Evolutionary conservation across 225 moss, liverwort and hornwort genomes (phyloP), one percentile per base, ranked within the genome.

Genomic region (Ulota crispa): DNA sequence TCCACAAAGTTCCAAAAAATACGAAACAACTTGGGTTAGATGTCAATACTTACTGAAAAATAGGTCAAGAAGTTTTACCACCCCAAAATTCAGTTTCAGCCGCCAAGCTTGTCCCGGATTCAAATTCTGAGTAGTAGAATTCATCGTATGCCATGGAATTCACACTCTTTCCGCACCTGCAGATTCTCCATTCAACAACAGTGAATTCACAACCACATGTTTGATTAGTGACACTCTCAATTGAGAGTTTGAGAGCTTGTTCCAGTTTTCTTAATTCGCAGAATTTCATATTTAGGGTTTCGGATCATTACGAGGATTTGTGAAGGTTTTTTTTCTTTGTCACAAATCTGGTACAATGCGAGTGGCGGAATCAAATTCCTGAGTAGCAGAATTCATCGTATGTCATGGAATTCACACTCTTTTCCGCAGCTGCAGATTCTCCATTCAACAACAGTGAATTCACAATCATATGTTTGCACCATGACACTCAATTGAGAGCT

Each of bases 291-390:
- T 31, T 24, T 59, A 16, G 43, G 57, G 11, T 6, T 69, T 39
- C 42, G 30, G 43, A 59, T 68, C 7, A 50, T 26, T 61, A 18
- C 34, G 32, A 47, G 60, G 32, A 42, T 68, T 16, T n/a, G 18
- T 21, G 13, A 18, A 26, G 9, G 4, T 45, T 63, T 63, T 4
- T 32, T 19, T 55, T 21, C 1, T 7, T 39, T 39, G 39, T 39
- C 2, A 20, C 24, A 32, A 32, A 32, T 32, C 32, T 7, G 45
- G 8, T 5, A 83, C 69, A 64, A 87, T 91, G 91, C 84, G 91
- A 86, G 68, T 91, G 80, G 89, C 47, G 47, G 47, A 47, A 47
- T 50, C 16, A 50, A 50, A 50, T 15, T 50, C 5, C 5, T 20
- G 13, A 4, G 26, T 12, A 20, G 8, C 32, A 5, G 7, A 18